Conservation (phyloP, 225 moss, liverwort and hornwort genomes). For the Physcomitrellopsis africana region DNA sequence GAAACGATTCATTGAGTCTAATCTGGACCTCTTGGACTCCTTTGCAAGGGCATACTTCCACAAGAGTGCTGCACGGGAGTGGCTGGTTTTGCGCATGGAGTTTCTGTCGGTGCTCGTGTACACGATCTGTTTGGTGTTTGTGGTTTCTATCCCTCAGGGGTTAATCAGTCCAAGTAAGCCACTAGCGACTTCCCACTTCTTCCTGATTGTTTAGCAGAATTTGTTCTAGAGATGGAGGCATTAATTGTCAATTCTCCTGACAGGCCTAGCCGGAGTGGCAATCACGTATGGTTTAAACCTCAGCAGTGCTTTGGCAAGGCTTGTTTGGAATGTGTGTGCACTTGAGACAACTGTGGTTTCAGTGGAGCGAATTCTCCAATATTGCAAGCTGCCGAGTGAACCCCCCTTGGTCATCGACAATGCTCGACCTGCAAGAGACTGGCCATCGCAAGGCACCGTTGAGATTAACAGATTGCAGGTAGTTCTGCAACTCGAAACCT, state of each 20-base stretch:
- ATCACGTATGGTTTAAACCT: conserved; percentile 68
- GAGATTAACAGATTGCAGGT: conserved; percentile 36
- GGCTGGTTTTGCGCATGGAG: conserved; percentile 78
- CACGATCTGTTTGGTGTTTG: conserved; percentile 44
- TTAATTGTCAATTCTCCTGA: neutral
- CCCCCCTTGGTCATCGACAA: conserved; percentile 32
- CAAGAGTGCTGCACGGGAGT: conserved; percentile 54
- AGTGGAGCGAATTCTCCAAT: conserved; percentile 47
- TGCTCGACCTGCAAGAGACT: conserved; percentile 28
- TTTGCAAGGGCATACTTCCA: conserved; percentile 49
- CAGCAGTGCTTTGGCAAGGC: conserved; percentile 39
- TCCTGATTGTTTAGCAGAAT: neutral
- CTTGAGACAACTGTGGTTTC: conserved; percentile 41
- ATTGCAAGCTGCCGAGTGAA: conserved; percentile 39
- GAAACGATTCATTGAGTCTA: conserved; percentile 65
- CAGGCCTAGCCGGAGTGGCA: conserved; percentile 86
- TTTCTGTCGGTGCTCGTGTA: conserved; percentile 54
- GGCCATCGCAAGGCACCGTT: conserved; percentile 49
- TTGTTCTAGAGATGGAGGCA: neutral
- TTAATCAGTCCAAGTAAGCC: conserved; percentile 58
- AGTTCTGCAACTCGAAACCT: neutral
- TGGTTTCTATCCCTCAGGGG: conserved; percentile 44
- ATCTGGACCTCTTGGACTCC: conserved; percentile 52
- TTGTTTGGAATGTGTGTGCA: conserved; percentile 34
- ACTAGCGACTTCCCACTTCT: neutral